phyloP scores from a whole-genome alignment of 2,329 filamentous ascomycete genomes.

The Elsinoe perseae region DNA sequence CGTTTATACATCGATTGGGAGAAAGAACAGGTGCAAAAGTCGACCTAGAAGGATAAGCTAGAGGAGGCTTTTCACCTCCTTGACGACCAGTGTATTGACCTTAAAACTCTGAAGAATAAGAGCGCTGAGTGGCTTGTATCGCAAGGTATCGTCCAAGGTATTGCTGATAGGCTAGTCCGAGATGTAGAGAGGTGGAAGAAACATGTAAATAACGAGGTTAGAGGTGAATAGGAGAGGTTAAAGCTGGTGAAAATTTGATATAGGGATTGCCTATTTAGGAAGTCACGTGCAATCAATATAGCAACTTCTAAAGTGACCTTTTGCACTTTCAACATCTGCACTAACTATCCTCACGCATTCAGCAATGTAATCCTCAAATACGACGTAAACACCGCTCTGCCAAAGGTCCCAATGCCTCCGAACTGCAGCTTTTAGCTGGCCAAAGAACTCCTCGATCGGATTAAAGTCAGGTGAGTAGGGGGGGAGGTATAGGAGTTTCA shows the following conservation, averaged over 20 bases:
- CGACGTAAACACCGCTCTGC: background rate
- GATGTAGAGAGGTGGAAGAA: background rate
- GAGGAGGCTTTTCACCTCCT: background rate
- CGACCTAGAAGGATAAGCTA: background rate
- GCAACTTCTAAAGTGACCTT: background rate
- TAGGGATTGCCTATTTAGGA: background rate
- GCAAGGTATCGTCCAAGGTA: background rate
- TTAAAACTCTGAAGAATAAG: background rate
- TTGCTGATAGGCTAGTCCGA: background rate
- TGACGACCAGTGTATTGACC: constrained; percentile 1
- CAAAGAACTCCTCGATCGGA: constrained; percentile 19
- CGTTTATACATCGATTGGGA: background rate
- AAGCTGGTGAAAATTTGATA: background rate
- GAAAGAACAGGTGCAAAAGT: background rate
- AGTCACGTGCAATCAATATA: background rate
- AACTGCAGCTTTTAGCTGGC: background rate
- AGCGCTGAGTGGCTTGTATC: background rate
- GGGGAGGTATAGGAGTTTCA: constrained; percentile 17
- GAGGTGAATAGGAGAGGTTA: background rate
- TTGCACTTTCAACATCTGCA: background rate
- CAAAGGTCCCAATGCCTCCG: background rate
- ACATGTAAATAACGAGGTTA: background rate
- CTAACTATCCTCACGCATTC: background rate
- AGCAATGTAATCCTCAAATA: background rate
- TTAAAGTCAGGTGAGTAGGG: constrained; percentile 20